Evolutionary conservation across 1,139 yeast species (phyloP), one percentile per base, ranked within the genome.

Genomic region (Kurtzmaniella quercitrusa): DNA sequence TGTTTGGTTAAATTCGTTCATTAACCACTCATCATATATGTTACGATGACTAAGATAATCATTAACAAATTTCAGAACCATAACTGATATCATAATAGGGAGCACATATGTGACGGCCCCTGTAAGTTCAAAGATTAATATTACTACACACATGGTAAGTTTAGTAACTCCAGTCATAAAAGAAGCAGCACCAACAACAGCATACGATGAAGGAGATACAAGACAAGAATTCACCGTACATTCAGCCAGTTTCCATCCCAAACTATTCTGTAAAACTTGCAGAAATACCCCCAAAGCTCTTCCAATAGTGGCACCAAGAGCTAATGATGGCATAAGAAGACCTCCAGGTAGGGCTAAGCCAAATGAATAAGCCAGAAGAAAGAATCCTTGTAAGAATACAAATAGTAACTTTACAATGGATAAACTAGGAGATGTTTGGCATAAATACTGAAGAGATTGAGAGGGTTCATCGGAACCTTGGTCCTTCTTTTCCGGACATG

Each of bases 341-440:
- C 94, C 95, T 2, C 93, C 90, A 0, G 95, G 94, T 7, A 85
- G 66, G 31, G 74, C 70, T 1, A 81, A 68, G 1, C 91, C 87
- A 60, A 78, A 84, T 1, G 90, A 71, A 50, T 82, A 81, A 0
- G 86, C 73, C 0, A 87, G 68, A 14, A 83, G 63, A 0, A 81
- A 46, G 45, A 81, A 71, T 1, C 88, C 90, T 46, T 75, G 73
- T 0, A 76, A 39, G 1, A 77, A 65, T 7, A 82, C 75, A 37
- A 73, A 68, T 0, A 67, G 39, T 12, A 86, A 48, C 56, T 70
- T 63, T 55, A 74, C 29, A 48, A 62, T 48, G 1, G 66, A 64
- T 0, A 54, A 48, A 33, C 58, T 53, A 1, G 71, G 56, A 5
- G 51, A 52, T 1, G 70, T 45, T 45, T 50, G 58, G 48, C 78